Evolutionary conservation across 2,329 filamentous ascomycete genomes (phyloP), one percentile per base, ranked within the genome.

Genomic region (Colletotrichum sp.): DNA sequence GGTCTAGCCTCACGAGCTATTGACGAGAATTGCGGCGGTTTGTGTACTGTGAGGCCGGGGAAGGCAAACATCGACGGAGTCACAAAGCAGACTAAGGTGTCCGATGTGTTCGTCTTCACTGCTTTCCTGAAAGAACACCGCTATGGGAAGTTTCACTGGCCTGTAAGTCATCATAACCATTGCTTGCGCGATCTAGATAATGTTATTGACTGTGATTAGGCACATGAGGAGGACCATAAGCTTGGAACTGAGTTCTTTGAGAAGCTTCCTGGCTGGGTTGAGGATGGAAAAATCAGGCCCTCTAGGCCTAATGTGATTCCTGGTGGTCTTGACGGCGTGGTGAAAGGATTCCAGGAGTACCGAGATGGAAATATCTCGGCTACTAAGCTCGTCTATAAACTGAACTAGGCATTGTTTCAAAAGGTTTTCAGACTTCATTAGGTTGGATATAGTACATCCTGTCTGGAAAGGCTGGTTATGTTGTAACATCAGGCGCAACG

Each of bases 21-120:
- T 15, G 34, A 72, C 7, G 71, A 77, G 9, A 70, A 70, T 4
- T 79, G 81, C 2, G 84, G 85, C 2, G 73, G 65, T 3, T 78
- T 88, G 1, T 88, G 85, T 75, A 88, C 86, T 0, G 85, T 88
- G 12, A 78, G 86, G 4, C 86, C 85, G 0, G 86, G 84, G 1
- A 87, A 86, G 72, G 82, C 80, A 2, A 81, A 84, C 65, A 88
- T 85, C 0, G 82, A 85, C 21, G 77, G 82, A 39, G 84, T 87
- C 1, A 77, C 80, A 0, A 73, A 79, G 21, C 77, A 80, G 5
- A 83, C 83, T 5, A 82, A 81, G 24, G 83, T 88, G 3, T 85
- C 82, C 0, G 83, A 86, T 78, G 85, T 88, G 5, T 77, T 87
- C 18, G 85, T 88, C 1, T 87, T 84, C 83, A 87, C 84, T 3